Evolutionary conservation across 116 monocot species (phyloP).

Genomic region (Papilionanthe hybrid): DNA sequence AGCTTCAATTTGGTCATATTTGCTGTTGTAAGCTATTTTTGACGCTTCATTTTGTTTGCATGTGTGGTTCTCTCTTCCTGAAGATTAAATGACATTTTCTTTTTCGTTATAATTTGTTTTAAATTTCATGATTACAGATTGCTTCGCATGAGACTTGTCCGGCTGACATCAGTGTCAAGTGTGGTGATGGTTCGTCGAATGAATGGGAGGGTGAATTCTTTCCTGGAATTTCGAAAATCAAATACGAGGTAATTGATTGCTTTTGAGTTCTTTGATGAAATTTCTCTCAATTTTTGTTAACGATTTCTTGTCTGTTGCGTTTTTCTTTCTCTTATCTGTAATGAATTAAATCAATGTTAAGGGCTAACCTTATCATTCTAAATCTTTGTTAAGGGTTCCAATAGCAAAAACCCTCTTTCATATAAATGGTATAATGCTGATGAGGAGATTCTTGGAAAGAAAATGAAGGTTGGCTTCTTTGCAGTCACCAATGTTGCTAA

Average conservation of each 20-base stretch:
- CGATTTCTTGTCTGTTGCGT: not conserved
- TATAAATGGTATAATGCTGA: slow-evolving; percentile 93
- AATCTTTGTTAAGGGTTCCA: slow-evolving; percentile 54
- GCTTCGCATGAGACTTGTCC: slow-evolving; percentile 49
- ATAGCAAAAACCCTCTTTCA: slow-evolving; percentile 91
- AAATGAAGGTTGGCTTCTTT: slow-evolving; percentile 76
- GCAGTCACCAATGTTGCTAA: not conserved
- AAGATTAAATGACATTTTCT: not conserved
- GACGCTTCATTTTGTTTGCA: not conserved
- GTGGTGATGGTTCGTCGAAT: slow-evolving; percentile 38
- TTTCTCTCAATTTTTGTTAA: not conserved
- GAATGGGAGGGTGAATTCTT: slow-evolving; percentile 94
- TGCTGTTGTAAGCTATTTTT: not conserved
- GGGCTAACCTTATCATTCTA: not conserved
- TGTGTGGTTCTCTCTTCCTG: not conserved
- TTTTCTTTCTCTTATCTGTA: not conserved
- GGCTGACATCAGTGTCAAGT: slow-evolving; percentile 49
- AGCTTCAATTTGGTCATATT: slow-evolving; percentile 4
- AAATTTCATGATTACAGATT: slow-evolving; percentile 22
- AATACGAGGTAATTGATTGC: slow-evolving; percentile 64
- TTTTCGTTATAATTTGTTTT: not conserved
- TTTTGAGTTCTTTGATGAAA: not conserved
- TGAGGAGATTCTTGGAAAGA: slow-evolving; percentile 93
- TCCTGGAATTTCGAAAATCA: slow-evolving; percentile 84
- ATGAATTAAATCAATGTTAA: not conserved